Evolutionary conservation across 2,329 filamentous ascomycete species (phyloP), one percentile per base, ranked within the genome.

Genomic region (Rutstroemia sp.): DNA sequence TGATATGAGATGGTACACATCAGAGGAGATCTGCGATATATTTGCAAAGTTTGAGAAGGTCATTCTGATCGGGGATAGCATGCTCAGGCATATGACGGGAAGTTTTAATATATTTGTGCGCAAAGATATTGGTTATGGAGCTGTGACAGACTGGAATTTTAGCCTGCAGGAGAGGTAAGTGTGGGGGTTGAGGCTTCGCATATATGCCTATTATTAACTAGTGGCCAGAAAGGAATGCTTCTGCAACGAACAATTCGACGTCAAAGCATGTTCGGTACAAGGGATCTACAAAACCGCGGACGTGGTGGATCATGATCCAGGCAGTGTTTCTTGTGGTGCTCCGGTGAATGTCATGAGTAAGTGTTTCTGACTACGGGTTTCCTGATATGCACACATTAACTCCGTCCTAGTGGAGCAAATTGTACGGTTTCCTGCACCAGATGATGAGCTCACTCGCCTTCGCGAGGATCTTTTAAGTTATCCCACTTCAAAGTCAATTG

Each of bases 131-230:
- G 75, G 75, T 6, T 77, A 76, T 57, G 75, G 75, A 9, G 75
- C 73, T 41, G 75, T 77, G 12, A 77, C 75, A 3, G 70, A 76
- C 60, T 78, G 75, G 75, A 77, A 77, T 56, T 77, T 78, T 51
- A 68, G 68, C n/a, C 61, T 67, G 9, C 64, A 73, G 46, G 75
- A 77, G 64, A 71, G 56, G 65, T 65, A 52, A 3, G 54, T n/a
- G 17, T 7, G 23, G 30, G 21, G n/a, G 2, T 25, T 16, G n/a
- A 19, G 17, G 5, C 4, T 34, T 25, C 25, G 9, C 23, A 23
- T 8, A 14, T 17, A 41, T 14, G 30, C 30, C 4, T 12, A 7
- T 1, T 23, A 41, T 23, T 21, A 2, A 42, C 27, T 2, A 2
- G n/a, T 27, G 2, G 14, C 4, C 45, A 66, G 74, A 55, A 69